Conservation (phyloP, 352 stramenopile genomes). For the Globisporangium radiosum region DNA sequence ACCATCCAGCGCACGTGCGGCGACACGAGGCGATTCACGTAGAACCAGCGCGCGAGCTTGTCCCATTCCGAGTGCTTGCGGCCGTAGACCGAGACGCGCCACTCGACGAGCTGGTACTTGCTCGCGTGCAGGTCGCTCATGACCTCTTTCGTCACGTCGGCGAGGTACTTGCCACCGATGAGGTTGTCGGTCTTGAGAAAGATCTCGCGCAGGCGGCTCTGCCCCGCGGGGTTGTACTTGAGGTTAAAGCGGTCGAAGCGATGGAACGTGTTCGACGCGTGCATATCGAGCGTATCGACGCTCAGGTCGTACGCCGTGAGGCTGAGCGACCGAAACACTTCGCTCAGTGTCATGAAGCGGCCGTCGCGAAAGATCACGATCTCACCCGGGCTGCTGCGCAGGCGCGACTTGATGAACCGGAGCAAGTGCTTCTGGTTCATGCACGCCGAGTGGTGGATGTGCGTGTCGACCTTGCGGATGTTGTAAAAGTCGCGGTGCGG, state of each 20-base stretch:
- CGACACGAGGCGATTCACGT: slow-evolving; percentile 85
- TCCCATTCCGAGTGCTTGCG: slow-evolving; percentile 93
- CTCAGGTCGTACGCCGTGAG: slow-evolving; percentile 97
- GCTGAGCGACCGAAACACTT: slow-evolving; percentile 91
- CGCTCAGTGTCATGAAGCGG: slow-evolving; percentile 93
- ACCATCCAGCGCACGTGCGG: slow-evolving; percentile 98
- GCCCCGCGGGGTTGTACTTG: slow-evolving; percentile 97
- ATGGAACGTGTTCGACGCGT: slow-evolving; percentile 99
- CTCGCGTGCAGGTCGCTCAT: slow-evolving; percentile 82
- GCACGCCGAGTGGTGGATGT: slow-evolving; percentile 96
- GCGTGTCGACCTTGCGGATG: slow-evolving; percentile 97
- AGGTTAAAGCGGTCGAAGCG: slow-evolving; percentile 99
- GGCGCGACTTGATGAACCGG: slow-evolving; percentile 85
- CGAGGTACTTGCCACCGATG: slow-evolving; percentile 93
- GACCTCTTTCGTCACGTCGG: slow-evolving; percentile 94
- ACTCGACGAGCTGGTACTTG: slow-evolving; percentile 95
- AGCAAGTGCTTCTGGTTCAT: slow-evolving; percentile 96
- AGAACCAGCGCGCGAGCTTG: slow-evolving; percentile 96
- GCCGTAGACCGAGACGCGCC: slow-evolving; percentile 93
- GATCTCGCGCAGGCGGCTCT: slow-evolving; percentile 95
- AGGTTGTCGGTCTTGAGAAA: slow-evolving; percentile 99
- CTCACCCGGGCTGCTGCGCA: slow-evolving; percentile 80
- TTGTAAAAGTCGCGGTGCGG: slow-evolving; percentile 99
- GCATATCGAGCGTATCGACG: slow-evolving; percentile 98
- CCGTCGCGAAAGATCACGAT: slow-evolving; percentile 96